phyloP scores from a whole-genome alignment of 2,329 filamentous ascomycete genomes.

The Onygenales sp. region DNA sequence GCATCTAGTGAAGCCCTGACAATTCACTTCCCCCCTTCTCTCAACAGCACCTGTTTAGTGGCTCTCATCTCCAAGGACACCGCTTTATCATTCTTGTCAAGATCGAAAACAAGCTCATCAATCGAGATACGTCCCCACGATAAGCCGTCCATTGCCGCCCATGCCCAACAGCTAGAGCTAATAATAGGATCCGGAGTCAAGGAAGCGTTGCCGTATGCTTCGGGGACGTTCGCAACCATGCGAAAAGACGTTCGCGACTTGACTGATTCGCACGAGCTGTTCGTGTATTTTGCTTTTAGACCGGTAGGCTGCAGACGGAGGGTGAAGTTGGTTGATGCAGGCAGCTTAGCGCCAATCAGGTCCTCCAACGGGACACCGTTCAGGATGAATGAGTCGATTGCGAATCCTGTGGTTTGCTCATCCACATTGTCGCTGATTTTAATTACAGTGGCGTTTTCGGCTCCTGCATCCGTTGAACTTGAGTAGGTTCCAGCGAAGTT shows the following conservation, averaged over 20 bases:
- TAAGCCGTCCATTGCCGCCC: conserved; percentile 15
- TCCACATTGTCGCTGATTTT: conserved; percentile 13
- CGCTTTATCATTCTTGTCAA: conserved; percentile 13
- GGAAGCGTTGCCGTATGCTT: conserved; percentile 5
- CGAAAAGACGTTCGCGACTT: conserved; percentile 3
- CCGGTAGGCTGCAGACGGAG: background rate
- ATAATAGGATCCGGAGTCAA: conserved; percentile 7
- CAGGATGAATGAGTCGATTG: background rate
- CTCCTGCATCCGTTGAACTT: conserved; percentile 1
- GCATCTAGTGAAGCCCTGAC: background rate
- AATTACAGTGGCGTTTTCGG: conserved; percentile 10
- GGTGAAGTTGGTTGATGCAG: background rate
- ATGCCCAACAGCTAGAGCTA: conserved; percentile 17
- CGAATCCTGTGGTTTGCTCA: conserved; percentile 7
- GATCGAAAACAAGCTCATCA: conserved; percentile 19
- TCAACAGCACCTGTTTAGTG: background rate
- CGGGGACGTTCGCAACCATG: conserved; percentile 9
- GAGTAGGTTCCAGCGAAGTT: conserved; percentile 21
- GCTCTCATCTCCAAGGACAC: conserved; percentile 47
- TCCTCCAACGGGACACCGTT: background rate
- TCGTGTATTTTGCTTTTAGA: background rate
- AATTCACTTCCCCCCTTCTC: background rate
- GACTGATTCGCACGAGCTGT: background rate
- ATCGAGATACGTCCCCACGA: conserved; percentile 12
- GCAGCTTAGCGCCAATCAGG: background rate